Base-by-base conservation (phyloP, 148 eudicot genomes). In the Amaranthus palmeri region DNA sequence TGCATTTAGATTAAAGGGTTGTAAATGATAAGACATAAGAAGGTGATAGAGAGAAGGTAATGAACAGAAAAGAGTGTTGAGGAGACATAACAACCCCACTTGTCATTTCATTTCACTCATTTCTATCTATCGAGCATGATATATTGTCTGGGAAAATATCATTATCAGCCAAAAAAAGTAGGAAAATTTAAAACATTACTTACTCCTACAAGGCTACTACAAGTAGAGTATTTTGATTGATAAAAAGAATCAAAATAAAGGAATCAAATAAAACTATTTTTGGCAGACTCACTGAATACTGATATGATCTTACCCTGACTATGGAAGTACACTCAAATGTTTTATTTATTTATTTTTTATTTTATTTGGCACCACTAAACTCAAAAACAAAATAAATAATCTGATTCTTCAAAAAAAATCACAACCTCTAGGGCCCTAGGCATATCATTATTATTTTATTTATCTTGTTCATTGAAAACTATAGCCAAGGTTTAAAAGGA, bases 301-400 rank as follows among this genome's bases (percentile, higher is more conserved):
- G 85, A 82, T 72, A 71, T 82, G 85, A 82, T 82, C 82, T 82
- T 61, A 82, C 85, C 74, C 82, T 82, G 85, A 79, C 70, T 67
- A 50, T 45, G 6, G 45, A 74, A 79, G 82, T 79, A 79, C 82
- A 74, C 57, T 59, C 4, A 42, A 41, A 66, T 67, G 17, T 59
- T 74, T 65, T 69, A 51, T 51, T 62, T 12, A 17, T 2, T 48
- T 25, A 9, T 9, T 18, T 40, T 5, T 51, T 41, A 2, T 11
- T 8, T 45, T 42, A 60, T 50, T 50, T 47, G 1, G 36, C 36
- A 25, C 36, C 51, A 55, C 11, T 36, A 56, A 56, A 6, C 18
- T n/a, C 42, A 48, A 43, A 40, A 4, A 47, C 50, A 50, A 17
- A 49, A 13, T 13, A 13, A 3, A 61, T n/a, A 42, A 62, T 57